A percentile compares a stretch with the other conserved stretches of the same genome.
phyloP scores from a whole-genome alignment of 345 rosid genomes.

The Acer negundo region DNA sequence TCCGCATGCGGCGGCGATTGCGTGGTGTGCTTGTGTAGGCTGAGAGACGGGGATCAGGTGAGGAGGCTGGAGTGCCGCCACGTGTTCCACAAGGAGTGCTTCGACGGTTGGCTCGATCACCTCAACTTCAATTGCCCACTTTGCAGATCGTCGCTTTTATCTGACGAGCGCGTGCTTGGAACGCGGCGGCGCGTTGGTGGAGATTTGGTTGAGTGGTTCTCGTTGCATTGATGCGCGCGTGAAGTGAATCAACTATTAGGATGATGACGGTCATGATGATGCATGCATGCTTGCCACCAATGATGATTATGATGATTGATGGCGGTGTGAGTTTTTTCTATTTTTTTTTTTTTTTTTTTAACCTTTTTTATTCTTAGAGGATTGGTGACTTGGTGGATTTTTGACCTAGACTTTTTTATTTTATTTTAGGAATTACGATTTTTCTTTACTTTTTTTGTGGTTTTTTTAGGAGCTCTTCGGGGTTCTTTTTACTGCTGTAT shows the following conservation, averaged over 20 bases:
- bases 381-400: slow-evolving; percentile 17
- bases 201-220: slow-evolving; percentile 51
- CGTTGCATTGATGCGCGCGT: slow-evolving; percentile 35
- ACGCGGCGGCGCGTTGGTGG: slow-evolving; percentile 58
- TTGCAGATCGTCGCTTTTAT: slow-evolving; percentile 56
- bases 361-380: slow-evolving; percentile 7
- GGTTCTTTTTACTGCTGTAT: slow-evolving; percentile 8
- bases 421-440: neutral
- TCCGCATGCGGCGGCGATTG: slow-evolving; percentile 36
- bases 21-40: slow-evolving; percentile 60
- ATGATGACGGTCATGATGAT: neutral
- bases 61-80: slow-evolving; percentile 83
- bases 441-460: neutral
- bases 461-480: slow-evolving; percentile 11
- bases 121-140: slow-evolving; percentile 74
- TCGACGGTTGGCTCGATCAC: slow-evolving; percentile 81
- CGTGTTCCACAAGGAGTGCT: slow-evolving; percentile 78
- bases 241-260: neutral
- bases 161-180: slow-evolving; percentile 41
- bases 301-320: slow-evolving; percentile 3
- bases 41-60: slow-evolving; percentile 75
- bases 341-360: neutral
- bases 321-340: neutral
- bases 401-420: slow-evolving; percentile 18
- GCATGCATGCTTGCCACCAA: neutral